These are phyloP conservation scores for Rhodotorula sp. DNA, from an alignment of 1,284 basidiomycete genomes.

Conservation along the genomic window DNA sequence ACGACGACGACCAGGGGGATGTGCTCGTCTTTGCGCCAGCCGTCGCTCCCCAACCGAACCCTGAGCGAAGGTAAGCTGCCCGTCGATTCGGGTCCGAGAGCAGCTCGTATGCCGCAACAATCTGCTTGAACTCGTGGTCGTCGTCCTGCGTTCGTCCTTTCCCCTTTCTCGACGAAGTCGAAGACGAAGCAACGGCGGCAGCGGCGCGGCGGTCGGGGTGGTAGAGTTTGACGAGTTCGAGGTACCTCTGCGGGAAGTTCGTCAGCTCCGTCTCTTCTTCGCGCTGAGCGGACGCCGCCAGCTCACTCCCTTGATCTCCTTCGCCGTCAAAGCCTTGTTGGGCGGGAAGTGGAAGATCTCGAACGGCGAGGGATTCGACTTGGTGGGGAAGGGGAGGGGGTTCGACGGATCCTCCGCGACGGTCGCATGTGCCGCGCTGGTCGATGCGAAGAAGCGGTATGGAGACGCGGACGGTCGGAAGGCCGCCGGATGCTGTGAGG, in stretches of 20 bases:
- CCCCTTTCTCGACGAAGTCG: neutral
- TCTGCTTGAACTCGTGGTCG: slow-evolving; percentile 32
- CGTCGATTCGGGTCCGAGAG: slow-evolving; percentile 36
- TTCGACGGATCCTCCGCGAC: neutral
- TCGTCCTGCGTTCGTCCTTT: slow-evolving; percentile 17
- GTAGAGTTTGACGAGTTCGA: slow-evolving; percentile 31
- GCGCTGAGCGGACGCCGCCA: neutral
- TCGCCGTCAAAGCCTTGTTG: neutral
- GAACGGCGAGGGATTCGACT: slow-evolving; percentile 25
- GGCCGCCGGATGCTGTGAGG: no score
- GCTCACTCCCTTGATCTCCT: slow-evolving; percentile 22
- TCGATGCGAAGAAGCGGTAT: neutral
- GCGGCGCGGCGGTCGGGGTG: slow-evolving; percentile 23
- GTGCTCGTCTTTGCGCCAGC: neutral
- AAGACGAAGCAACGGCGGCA: neutral
- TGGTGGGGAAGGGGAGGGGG: slow-evolving; percentile 30
- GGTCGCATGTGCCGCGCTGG: neutral
- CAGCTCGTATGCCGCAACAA: slow-evolving; percentile 41
- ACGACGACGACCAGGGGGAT: slow-evolving; percentile 17
- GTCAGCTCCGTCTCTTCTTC: neutral
- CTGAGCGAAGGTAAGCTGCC: slow-evolving; percentile 30
- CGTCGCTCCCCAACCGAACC: slow-evolving; percentile 35
- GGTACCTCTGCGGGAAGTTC: slow-evolving; percentile 9
- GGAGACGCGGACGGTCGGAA: neutral
- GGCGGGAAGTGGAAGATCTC: slow-evolving; percentile 37